phyloP scores from a whole-genome alignment of 2,329 filamentous ascomycete species.

The Colletotrichum sp. region DNA sequence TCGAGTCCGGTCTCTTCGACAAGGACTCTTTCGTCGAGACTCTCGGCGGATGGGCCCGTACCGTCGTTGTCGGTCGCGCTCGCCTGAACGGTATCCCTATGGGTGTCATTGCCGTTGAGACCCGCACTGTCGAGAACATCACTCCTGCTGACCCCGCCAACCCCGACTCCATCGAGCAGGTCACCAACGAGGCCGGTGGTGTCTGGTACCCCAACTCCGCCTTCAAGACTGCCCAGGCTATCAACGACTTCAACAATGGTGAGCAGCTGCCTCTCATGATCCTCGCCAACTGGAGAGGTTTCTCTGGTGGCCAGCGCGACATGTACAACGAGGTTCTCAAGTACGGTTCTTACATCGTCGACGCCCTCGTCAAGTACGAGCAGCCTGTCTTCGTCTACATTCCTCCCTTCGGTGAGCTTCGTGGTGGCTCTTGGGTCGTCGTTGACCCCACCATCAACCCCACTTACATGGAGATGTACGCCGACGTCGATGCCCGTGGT shows the following conservation, averaged over 20 bases:
- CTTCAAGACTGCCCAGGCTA: conserved; percentile 99
- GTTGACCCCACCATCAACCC: conserved; percentile 99
- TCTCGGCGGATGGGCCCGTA: conserved; percentile 95
- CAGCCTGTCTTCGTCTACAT: conserved; percentile 99
- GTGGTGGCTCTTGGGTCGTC: conserved; percentile 99
- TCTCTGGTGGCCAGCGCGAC: conserved; percentile 98
- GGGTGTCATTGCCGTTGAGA: conserved; percentile 98
- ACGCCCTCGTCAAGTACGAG: conserved; percentile 97
- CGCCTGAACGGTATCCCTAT: conserved; percentile 96
- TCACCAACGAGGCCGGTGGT: conserved; percentile 93
- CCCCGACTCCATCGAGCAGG: conserved; percentile 96
- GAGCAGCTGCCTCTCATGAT: conserved; percentile 99
- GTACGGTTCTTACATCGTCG: conserved; percentile 98
- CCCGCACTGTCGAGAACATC: conserved; percentile 93
- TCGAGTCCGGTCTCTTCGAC: conserved; percentile 92
- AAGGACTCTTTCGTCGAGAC: conserved; percentile 96
- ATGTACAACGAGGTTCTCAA: conserved; percentile 99
- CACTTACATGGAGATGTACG: conserved; percentile 98
- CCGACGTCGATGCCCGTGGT: conserved; percentile 90
- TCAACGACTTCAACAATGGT: conserved; percentile 98
- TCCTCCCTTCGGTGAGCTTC: conserved; percentile 92
- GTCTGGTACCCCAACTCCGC: conserved; percentile 99
- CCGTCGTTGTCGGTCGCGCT: conserved; percentile 95
- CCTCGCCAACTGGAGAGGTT: conserved; percentile 99
- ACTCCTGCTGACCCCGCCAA: conserved; percentile 97